Percentiles rank a stretch among this genome's conserved stretches.
Conservation (phyloP, 257 asterid species). For the Anisodus tanguticus region DNA sequence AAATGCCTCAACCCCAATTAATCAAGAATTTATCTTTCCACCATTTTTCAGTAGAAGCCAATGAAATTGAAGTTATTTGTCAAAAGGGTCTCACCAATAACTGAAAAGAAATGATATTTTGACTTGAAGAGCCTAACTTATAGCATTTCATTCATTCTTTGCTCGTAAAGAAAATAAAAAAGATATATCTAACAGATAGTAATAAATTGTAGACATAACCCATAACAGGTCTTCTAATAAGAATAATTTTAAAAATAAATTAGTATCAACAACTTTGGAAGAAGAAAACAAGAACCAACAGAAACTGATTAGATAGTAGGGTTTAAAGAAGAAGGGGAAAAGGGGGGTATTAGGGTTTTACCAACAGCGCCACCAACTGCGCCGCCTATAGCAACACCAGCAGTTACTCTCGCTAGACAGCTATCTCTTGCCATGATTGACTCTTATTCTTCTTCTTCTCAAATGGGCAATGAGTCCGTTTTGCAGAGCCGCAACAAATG, state of each 20-base stretch:
- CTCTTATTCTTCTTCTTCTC: conserved; percentile 25
- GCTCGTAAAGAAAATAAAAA: not conserved
- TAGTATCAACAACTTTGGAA: too few relatives aligned
- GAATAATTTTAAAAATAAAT: too few relatives aligned
- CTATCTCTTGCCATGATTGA: conserved; percentile 66
- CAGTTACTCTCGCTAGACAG: conserved; percentile 67
- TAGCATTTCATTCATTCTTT: not conserved
- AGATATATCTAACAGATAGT: not conserved
- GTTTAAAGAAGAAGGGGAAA: too few relatives aligned
- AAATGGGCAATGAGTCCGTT: not conserved
- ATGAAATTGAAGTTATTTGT: too few relatives aligned
- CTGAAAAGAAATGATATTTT: not conserved
- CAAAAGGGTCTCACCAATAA: not conserved
- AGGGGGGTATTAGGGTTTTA: conserved; percentile 22
- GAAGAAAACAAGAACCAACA: too few relatives aligned
- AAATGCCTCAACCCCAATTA: too few relatives aligned
- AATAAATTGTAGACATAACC: not conserved
- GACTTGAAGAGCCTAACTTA: not conserved
- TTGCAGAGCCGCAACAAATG: too few relatives aligned
- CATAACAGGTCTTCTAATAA: not conserved
- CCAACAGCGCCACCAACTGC: conserved; percentile 92
- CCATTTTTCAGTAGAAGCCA: too few relatives aligned
- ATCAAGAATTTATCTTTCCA: too few relatives aligned
- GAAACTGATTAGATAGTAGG: too few relatives aligned
- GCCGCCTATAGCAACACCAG: conserved; percentile 76